Percentiles rank a stretch among this genome's conserved stretches.
These are phyloP conservation scores for Fusarium clavum DNA, from an alignment of 2,329 filamentous ascomycete species.

Conservation along the genomic window DNA sequence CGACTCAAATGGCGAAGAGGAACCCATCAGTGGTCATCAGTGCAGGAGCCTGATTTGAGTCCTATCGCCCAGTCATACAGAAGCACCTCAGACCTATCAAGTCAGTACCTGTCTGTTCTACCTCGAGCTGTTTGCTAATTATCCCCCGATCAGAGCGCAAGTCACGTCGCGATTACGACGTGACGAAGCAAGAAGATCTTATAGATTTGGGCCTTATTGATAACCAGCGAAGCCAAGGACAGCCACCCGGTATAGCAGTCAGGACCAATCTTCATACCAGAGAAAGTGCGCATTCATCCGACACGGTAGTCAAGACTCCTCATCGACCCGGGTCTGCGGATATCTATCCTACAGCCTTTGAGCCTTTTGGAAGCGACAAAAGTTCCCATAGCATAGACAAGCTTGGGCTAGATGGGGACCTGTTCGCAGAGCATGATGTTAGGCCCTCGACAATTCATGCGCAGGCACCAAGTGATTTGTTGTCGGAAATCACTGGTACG, in stretches of 20 bases:
- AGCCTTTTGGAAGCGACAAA: conserved; percentile 51
- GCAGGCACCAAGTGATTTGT: neutral
- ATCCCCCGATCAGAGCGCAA: conserved; percentile 14
- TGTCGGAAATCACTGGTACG: conserved; percentile 1
- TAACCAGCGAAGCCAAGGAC: neutral
- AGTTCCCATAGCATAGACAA: conserved; percentile 42
- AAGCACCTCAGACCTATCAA: conserved; percentile 39
- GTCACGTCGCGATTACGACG: neutral
- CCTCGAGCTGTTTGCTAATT: conserved; percentile 18
- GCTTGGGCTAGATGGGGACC: neutral
- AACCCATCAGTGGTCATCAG: conserved; percentile 63
- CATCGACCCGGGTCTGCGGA: conserved; percentile 43
- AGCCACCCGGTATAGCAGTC: neutral
- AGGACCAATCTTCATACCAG: neutral
- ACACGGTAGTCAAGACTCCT: conserved; percentile 55
- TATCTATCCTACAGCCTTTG: conserved; percentile 43
- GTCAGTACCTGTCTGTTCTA: conserved; percentile 40
- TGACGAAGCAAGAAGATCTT: conserved; percentile 9
- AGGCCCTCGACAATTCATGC: neutral
- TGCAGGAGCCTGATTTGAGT: conserved; percentile 61
- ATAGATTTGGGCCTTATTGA: conserved; percentile 23
- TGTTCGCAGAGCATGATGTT: neutral
- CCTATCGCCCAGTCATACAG: conserved; percentile 60
- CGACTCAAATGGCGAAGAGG: conserved; percentile 57
- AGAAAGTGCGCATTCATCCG: conserved; percentile 47